Conservation (phyloP, 805 yeast genomes). For the Hanseniaspora guilliermondii region DNA sequence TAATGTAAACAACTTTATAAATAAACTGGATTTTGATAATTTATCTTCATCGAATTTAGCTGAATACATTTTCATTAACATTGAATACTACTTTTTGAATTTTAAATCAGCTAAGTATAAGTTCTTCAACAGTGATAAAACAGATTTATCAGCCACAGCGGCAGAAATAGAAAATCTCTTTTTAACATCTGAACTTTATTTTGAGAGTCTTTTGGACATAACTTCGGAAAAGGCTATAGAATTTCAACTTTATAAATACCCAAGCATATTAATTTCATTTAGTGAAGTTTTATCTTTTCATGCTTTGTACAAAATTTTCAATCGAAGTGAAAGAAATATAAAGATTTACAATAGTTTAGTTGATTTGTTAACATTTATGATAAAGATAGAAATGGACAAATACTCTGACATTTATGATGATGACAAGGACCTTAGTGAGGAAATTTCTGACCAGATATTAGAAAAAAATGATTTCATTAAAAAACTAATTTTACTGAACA, state of each 20-base stretch:
- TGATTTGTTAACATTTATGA: constrained; percentile 15
- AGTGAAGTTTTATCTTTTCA: constrained; percentile 21
- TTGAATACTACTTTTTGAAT: constrained; percentile 7
- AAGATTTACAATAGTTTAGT: constrained; percentile 19
- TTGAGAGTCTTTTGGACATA: not conserved
- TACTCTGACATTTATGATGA: constrained; percentile 1
- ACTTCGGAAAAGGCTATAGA: not conserved
- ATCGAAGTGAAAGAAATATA: constrained; percentile 17
- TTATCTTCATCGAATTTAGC: not conserved
- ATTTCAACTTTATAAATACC: constrained; percentile 19
- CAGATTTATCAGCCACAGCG: not conserved
- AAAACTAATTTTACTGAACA: not conserved
- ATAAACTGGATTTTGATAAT: not conserved
- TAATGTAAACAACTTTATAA: not conserved
- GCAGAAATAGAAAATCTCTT: constrained; percentile 1
- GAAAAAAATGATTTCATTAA: not conserved
- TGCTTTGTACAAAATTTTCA: constrained; percentile 21
- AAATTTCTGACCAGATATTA: constrained; percentile 8
- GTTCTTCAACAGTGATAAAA: constrained; percentile 8
- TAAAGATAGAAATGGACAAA: not conserved
- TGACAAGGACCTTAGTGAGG: not conserved
- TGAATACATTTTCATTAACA: not conserved
- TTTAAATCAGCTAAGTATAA: constrained; percentile 1
- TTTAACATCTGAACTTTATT: not conserved
- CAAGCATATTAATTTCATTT: constrained; percentile 19